Evolutionary conservation across 179 eudicot genomes (phyloP), one percentile per base, ranked within the genome.

Genomic region (Gypsophila paniculata): DNA sequence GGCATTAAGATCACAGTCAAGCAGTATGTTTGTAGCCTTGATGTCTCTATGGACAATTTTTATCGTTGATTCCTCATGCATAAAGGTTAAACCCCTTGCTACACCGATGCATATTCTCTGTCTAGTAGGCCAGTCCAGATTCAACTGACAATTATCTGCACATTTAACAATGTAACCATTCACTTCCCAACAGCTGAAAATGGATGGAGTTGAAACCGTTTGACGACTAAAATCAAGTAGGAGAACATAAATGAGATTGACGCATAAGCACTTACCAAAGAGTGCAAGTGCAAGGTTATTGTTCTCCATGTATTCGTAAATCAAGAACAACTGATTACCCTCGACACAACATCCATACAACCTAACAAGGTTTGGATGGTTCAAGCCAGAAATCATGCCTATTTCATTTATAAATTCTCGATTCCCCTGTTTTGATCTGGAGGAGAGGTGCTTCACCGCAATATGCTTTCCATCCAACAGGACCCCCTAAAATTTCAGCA

Each of bases 31-130:
- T 48, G 84, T 76, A 65, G 82, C 82, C 60, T 82, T 82, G 76
- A 84, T 84, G 82, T 84, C 87, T 75, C 85, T 75, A 49, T 84
- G 89, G 59, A 85, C 82, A 60, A 85, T 83, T 74, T 83, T 85
- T 29, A 85, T 60, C 14, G 44, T 48, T 66, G 89, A 85, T 66
- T 79, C 89, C 73, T 85, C 86, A 18, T 85, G 86, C 52, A 81
- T 80, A 58, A 72, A 85, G 17, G 84, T 74, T 74, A 85, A 81
- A 59, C 89, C 89, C 72, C 67, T 85, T 8, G 85, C 89, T 49
- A 81, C 65, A 52, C 72, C 85, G 46, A 85, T 65, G 74, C 86
- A 83, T 42, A 85, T 83, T 69, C 60, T 85, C 74, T 18, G 68
- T 77, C 89, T 83, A n/a, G 80, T 49, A 61, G 77, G 73, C 88